phyloP scores from a whole-genome alignment of 805 yeast species.

The Grigorovia jiainica region DNA sequence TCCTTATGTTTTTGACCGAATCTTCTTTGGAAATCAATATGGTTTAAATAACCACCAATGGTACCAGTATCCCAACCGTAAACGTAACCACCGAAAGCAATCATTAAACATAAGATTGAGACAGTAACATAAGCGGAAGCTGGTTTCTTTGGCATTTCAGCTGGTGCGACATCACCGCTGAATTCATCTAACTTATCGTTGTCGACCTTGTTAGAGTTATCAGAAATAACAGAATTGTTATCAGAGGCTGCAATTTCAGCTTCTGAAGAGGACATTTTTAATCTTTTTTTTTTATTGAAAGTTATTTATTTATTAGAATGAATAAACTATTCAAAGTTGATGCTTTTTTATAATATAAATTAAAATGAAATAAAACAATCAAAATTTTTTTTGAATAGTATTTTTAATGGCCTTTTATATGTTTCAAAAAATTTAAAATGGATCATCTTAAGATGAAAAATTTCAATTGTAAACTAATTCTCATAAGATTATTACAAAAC shows the following conservation, averaged over 20 bases:
- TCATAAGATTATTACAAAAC: no score
- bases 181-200: constrained; percentile 16
- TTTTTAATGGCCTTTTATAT: neutral
- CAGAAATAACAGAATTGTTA: neutral
- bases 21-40: constrained; percentile 42
- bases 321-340: neutral
- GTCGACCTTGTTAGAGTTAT: constrained; percentile 1
- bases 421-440: no score
- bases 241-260: constrained; percentile 1
- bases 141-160: constrained; percentile 28
- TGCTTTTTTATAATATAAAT: neutral
- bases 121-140: constrained; percentile 29
- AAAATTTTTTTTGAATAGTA: neutral
- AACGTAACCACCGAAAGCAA: constrained; percentile 33
- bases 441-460: no score
- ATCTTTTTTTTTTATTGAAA: neutral
- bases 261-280: constrained; percentile 1
- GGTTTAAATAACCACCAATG: constrained; percentile 60
- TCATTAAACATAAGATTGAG: constrained; percentile 24
- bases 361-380: neutral
- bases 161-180: constrained; percentile 8
- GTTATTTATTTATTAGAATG: neutral
- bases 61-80: constrained; percentile 82
- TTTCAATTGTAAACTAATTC: no score
- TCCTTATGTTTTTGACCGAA: constrained; percentile 40